Conservation (phyloP, 2,329 filamentous ascomycete species). For the Didymosphaeria variabile region DNA sequence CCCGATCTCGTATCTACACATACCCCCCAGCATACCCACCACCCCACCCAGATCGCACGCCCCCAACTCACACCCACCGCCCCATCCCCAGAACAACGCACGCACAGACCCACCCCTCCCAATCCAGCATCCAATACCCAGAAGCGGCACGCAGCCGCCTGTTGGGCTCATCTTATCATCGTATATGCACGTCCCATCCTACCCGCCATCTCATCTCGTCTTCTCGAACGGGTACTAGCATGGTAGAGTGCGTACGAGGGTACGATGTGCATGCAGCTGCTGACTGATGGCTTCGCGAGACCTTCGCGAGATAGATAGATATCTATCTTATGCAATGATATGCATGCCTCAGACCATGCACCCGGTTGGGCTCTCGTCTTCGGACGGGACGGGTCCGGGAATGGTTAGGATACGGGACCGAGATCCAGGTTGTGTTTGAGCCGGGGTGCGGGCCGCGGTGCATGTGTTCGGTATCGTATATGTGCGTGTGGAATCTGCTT, state of each 20-base stretch:
- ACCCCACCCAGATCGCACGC: not conserved
- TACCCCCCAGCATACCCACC: not conserved
- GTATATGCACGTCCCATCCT: not conserved
- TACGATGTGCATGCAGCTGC: too few species aligned
- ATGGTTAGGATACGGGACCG: not conserved
- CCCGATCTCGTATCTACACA: not conserved
- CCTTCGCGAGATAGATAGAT: too few species aligned
- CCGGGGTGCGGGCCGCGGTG: not conserved
- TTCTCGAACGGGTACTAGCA: too few species aligned
- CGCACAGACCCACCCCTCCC: not conserved
- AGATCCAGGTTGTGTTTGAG: not conserved
- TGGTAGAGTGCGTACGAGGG: too few species aligned
- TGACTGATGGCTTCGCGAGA: too few species aligned
- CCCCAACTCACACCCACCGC: not conserved
- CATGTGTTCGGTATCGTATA: not conserved
- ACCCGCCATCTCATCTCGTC: not conserved
- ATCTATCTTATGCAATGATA: not conserved
- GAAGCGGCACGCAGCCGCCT: not conserved
- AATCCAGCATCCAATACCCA: constrained; percentile 1
- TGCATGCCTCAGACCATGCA: not conserved
- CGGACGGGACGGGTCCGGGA: too few species aligned
- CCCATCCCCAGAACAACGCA: not conserved
- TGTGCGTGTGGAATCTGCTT: not conserved
- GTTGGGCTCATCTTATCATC: not conserved
- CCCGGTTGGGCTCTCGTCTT: not conserved